Evolutionary conservation across 768 basidiomycete genomes (phyloP), one percentile per base, ranked within the genome.

Genomic region (Tricholoma furcatifolium): DNA sequence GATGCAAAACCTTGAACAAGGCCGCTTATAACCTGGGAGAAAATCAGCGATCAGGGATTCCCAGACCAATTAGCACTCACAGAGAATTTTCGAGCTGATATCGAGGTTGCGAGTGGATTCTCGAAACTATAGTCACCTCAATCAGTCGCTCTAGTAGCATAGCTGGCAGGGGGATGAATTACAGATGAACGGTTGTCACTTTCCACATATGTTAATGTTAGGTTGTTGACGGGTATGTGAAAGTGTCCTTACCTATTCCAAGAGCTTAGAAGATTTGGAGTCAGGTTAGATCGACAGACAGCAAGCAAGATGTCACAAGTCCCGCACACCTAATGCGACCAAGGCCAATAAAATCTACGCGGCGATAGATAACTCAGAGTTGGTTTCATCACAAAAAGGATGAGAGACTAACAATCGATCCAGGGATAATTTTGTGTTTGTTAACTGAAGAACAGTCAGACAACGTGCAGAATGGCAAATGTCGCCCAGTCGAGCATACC

Each of bases 151-250:
- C 8, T 20, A 39, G 36, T 20, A 39, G 36, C 3, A n/a, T n/a
- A 18, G 42, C 11, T 11, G 11, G 31, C 14, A n/a, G 30, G 30
- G 20, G 8, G 1, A 34, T 51, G 17, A 31, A 41, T 2, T 20
- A 53, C 52, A 53, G 40, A 27, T 53, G 52, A 23, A 41, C 52
- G n/a, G 27, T 53, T 32, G 52, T 53, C 23, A 53, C 52, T 53
- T 32, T 27, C 27, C 4, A n/a, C 10, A 15, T 7, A 51, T 38
- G 17, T 32, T 12, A 42, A 23, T 15, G 14, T 39, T 11, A 4
- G 11, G 20, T 20, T 30, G 9, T 43, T 30, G 30, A 18, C 17
- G 6, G 6, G 17, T 31, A 8, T 14, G 30, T 18, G 6, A 11
- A 42, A 7, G 9, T 18, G 3, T n/a, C n/a, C 52, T 31, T 43